Evolutionary conservation across 306 rosid species (phyloP), one percentile per base, ranked within the genome.

Genomic region (Sesbania bispinosa): DNA sequence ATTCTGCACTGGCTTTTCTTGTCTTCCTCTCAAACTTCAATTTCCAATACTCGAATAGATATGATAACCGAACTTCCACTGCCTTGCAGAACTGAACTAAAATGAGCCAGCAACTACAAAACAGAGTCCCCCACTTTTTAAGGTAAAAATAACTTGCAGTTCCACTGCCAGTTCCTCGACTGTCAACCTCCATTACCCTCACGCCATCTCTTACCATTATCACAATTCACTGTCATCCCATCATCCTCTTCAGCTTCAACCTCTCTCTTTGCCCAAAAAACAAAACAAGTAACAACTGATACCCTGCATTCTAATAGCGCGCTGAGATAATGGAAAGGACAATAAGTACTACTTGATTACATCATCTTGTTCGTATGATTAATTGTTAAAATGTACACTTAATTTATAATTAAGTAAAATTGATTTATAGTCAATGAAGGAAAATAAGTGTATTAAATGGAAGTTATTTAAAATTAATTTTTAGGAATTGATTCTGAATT

Each of bases 71-170:
- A 35, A 35, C 39, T 7, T 35, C 10, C 39, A 32, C n/a, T 32
- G 36, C 36, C 5, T 32, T 32, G 36, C 33, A 3, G 8, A 32
- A 1, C 36, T 32, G n/a, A n/a, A n/a, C n/a, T 5, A 0, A 32
- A 5, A 32, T 5, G 0, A 32, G n/a, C n/a, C 33, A 29, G 33
- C 33, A 29, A 6, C 2, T 29, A n/a, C n/a, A n/a, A n/a, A n/a
- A n/a, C 71, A 70, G 67, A 79, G 50, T 61, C 87, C 87, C 87
- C 92, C 92, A 74, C 83, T 45, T 77, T 63, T 55, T 74, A 45
- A 79, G 86, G 76, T 46, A 39, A 33, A 30, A n/a, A n/a, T n/a
- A n/a, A 50, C 35, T 76, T 19, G 9, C 39, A 10, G 54, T 7
- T 18, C 13, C 16, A 9, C 2, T 66, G 43, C 7, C 35, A n/a